phyloP scores from a whole-genome alignment of 257 asterid genomes.

The Solanum paucissectum region DNA sequence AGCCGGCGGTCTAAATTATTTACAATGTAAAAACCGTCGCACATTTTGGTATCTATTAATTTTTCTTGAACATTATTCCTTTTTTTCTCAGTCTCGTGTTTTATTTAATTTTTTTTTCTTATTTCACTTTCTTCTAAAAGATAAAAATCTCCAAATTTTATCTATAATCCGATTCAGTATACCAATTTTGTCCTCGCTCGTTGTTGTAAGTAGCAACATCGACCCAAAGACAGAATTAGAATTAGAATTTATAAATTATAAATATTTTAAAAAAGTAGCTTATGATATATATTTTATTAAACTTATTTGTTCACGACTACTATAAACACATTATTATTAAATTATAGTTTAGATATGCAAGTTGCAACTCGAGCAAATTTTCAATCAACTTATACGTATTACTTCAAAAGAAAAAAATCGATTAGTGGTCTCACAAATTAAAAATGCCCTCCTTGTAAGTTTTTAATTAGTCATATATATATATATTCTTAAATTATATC shows the following conservation, averaged over 20 bases:
- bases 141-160: background rate
- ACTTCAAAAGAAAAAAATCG: background rate
- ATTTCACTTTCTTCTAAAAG: background rate
- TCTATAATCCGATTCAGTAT: background rate
- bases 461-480: no score
- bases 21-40: background rate
- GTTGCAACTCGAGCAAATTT: background rate
- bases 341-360: background rate
- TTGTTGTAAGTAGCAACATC: background rate
- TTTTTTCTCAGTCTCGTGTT: background rate
- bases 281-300: background rate
- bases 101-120: background rate
- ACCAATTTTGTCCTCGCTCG: background rate
- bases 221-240: background rate
- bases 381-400: background rate
- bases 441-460: background rate
- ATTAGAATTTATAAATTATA: no score
- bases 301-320: background rate
- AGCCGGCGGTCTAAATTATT: slow-evolving; percentile 1
- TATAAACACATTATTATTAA: background rate
- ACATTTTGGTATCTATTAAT: background rate
- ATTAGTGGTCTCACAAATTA: background rate
- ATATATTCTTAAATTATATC: no score
- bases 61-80: background rate
- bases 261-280: no score